Percentiles rank a stretch among this genome's conserved stretches.
These are phyloP conservation scores for Glutinoglossum americanum DNA, from an alignment of 495 filamentous ascomycete genomes.

Conservation along the genomic window DNA sequence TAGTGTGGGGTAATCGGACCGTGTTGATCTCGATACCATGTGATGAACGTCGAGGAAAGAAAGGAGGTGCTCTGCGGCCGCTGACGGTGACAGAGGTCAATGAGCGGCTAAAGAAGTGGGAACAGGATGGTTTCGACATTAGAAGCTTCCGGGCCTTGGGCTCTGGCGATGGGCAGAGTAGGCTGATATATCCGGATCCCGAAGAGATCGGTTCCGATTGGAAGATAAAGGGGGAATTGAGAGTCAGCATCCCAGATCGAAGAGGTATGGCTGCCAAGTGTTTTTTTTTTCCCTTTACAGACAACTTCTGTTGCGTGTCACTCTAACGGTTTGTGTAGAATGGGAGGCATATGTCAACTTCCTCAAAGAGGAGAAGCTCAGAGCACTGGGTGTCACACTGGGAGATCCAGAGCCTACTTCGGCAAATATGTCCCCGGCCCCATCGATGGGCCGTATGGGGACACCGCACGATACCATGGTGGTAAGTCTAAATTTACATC, in stretches of 20 bases:
- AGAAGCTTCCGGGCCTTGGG: slow-evolving; percentile 34
- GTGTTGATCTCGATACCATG: slow-evolving; percentile 49
- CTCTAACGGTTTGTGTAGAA: slow-evolving; percentile 19
- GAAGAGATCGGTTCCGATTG: slow-evolving; percentile 34
- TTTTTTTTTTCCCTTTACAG: neutral
- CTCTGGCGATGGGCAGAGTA: slow-evolving; percentile 32
- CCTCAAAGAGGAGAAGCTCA: slow-evolving; percentile 73
- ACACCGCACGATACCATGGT: neutral
- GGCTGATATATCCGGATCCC: slow-evolving; percentile 48
- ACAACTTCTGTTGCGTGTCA: neutral
- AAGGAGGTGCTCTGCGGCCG: slow-evolving; percentile 33
- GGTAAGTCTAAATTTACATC: neutral
- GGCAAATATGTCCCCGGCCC: slow-evolving; percentile 25
- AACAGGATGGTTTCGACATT: slow-evolving; percentile 52
- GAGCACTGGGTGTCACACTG: slow-evolving; percentile 65
- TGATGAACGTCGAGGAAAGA: slow-evolving; percentile 40
- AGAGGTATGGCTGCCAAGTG: slow-evolving; percentile 10
- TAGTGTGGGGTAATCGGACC: slow-evolving; percentile 47
- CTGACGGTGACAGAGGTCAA: slow-evolving; percentile 39
- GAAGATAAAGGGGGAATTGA: slow-evolving; percentile 24
- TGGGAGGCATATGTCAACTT: slow-evolving; percentile 71
- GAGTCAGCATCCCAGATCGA: slow-evolving; percentile 52
- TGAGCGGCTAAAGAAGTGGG: slow-evolving; percentile 45
- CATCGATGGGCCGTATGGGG: slow-evolving; percentile 25
- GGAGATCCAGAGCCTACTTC: slow-evolving; percentile 45